Percentiles rank a stretch among this genome's conserved stretches.
Conservation (phyloP, 169 alveolate genomes). For the Plasmodium gonderi region DNA sequence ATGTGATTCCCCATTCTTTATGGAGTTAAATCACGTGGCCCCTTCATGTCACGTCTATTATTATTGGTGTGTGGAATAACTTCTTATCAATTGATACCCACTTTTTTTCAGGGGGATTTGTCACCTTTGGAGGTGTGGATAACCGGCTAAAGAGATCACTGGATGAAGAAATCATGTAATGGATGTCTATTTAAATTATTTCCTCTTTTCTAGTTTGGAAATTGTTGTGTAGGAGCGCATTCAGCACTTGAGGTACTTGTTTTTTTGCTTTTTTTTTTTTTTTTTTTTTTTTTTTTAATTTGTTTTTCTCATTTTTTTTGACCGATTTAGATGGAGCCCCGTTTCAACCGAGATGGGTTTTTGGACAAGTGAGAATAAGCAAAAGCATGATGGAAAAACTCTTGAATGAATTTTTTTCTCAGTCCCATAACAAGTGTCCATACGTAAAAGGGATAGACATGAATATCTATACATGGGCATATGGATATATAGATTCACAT, state of each 20-base stretch:
- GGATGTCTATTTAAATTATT: background rate
- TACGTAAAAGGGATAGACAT: background rate
- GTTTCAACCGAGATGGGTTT: conserved; percentile 74
- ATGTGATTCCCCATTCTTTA: background rate
- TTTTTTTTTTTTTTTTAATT: background rate
- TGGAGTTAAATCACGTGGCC: background rate
- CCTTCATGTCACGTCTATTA: background rate
- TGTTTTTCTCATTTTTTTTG: background rate
- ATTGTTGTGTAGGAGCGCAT: background rate
- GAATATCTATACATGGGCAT: background rate
- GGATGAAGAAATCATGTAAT: conserved; percentile 77
- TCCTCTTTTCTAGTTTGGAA: conserved; percentile 4
- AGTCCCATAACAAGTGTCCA: background rate
- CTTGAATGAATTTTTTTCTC: background rate
- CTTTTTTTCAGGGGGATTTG: conserved; percentile 75
- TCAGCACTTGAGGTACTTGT: too few species aligned
- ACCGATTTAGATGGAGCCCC: conserved; percentile 51
- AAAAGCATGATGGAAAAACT: background rate
- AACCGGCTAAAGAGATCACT: conserved; percentile 78
- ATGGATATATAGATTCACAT: background rate
- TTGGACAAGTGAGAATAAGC: conserved; percentile 70
- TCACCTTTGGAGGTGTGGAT: conserved; percentile 85
- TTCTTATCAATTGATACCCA: background rate
- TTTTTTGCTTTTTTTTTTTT: background rate
- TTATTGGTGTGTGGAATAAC: background rate